Evolutionary conservation across 1,139 yeast species (phyloP), one percentile per base, ranked within the genome.

Genomic region (Candida sp.): DNA sequence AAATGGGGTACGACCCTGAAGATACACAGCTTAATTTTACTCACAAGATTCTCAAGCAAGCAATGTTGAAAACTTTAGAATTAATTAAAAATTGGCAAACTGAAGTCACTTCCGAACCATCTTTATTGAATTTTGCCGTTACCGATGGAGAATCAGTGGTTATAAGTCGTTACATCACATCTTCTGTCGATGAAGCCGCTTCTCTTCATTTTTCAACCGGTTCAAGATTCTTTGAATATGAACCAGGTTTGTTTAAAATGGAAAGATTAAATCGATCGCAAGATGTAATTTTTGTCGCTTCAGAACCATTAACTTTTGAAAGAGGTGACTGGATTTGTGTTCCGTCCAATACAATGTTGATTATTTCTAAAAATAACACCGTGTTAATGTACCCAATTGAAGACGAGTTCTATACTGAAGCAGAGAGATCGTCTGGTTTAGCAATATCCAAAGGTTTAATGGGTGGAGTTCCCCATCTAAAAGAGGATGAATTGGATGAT

Each of bases 311-410:
- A 46, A 93, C 99, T 0, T 93, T 93, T 64, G 98, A 93, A 67
- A 72, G 99, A 45, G 93, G 93, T 35, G 99, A 93, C 66, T 93
- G 99, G 99, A 87, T 93, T 46, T 85, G 97, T 15, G 96, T 93
- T 1, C 99, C 98, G 2, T 86, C 98, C 3, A 93, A 93, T 62
- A 86, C 97, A 2, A 68, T 85, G 3, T 63, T 93, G n/a, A 87
- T 96, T 1, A 84, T 93, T 47, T 84, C 84, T 50, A 84, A 81
- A 45, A 65, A 66, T 45, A 95, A 90, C 58, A 88, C 96, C 1
- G 95, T 93, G 6, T 70, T 93, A 43, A 70, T 93, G 71, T 96
- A 91, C 57, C 99, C 99, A 1, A 87, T 93, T 33, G 70, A 77
- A 42, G 99, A 93, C 61, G 97, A 93, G 62, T 91, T 84, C 66